Percentiles rank a stretch among this genome's conserved stretches.
phyloP scores from a whole-genome alignment of 495 filamentous ascomycete species.

The Hapsidospora chrysogenum region DNA sequence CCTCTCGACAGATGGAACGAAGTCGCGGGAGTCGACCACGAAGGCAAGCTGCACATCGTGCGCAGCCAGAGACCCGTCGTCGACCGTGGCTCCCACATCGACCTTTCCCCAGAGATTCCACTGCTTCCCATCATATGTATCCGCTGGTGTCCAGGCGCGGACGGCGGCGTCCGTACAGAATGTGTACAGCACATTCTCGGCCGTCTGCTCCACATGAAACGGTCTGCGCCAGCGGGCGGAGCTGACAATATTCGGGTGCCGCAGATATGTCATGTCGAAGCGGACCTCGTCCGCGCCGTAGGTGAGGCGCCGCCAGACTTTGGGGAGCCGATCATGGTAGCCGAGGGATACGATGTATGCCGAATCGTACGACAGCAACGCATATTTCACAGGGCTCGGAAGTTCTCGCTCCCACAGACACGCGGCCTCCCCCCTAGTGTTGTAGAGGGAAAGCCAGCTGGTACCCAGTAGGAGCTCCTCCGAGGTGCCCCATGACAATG shows the following conservation, averaged over 20 bases:
- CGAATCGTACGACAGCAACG: slow-evolving; percentile 71
- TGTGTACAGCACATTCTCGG: slow-evolving; percentile 86
- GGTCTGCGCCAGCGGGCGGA: slow-evolving; percentile 73
- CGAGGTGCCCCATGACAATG: slow-evolving; percentile 71
- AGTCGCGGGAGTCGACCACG: slow-evolving; percentile 70
- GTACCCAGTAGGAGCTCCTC: slow-evolving; percentile 73
- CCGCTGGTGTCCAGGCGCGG: slow-evolving; percentile 67
- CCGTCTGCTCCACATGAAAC: slow-evolving; percentile 55
- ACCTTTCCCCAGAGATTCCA: slow-evolving; percentile 71
- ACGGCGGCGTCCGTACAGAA: slow-evolving; percentile 72
- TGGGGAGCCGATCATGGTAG: slow-evolving; percentile 64
- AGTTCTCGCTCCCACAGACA: slow-evolving; percentile 59
- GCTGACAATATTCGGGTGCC: slow-evolving; percentile 66
- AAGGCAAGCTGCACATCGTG: slow-evolving; percentile 46
- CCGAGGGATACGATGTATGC: slow-evolving; percentile 72
- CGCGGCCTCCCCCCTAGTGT: slow-evolving; percentile 28
- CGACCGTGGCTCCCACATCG: slow-evolving; percentile 60
- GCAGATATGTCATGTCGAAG: slow-evolving; percentile 82
- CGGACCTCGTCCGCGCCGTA: slow-evolving; percentile 69
- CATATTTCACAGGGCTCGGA: slow-evolving; percentile 58
- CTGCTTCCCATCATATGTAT: slow-evolving; percentile 52
- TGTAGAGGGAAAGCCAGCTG: slow-evolving; percentile 54
- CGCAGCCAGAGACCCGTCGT: slow-evolving; percentile 27
- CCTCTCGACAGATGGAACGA: slow-evolving; percentile 56
- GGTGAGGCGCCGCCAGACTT: slow-evolving; percentile 82